Conservation (phyloP, 208 protist genomes). For the Angomonas desouzai region DNA sequence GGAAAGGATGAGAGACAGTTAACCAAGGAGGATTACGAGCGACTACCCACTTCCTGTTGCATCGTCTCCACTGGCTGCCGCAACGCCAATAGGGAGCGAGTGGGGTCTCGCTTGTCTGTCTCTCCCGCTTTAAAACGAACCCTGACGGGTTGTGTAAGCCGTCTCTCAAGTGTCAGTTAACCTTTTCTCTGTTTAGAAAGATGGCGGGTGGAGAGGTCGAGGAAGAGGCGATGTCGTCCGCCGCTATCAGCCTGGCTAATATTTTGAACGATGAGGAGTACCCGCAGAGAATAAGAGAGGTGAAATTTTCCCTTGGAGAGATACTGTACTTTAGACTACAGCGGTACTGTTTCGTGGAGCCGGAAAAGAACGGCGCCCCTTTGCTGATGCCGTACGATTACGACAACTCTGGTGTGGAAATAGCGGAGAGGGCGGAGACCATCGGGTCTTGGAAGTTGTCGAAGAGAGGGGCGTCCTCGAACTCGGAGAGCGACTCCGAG, state of each 20-base stretch:
- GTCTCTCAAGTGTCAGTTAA: constrained; percentile 65
- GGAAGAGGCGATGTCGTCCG: constrained; percentile 16
- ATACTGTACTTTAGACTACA: constrained; percentile 55
- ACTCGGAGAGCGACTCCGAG: constrained; percentile 8
- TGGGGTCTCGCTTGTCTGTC: constrained; percentile 49
- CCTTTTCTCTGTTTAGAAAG: constrained; percentile 35
- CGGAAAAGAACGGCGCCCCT: constrained; percentile 26
- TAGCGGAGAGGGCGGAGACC: not conserved
- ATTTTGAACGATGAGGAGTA: constrained; percentile 55
- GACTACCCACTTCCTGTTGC: constrained; percentile 48
- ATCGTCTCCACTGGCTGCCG: constrained; percentile 44
- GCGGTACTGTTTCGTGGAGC: constrained; percentile 39
- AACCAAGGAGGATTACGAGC: constrained; percentile 33
- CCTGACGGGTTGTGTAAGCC: constrained; percentile 64
- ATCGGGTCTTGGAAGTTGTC: not conserved
- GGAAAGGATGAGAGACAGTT: constrained; percentile 37
- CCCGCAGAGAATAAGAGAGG: constrained; percentile 32
- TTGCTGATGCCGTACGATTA: constrained; percentile 65
- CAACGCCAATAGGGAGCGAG: constrained; percentile 25
- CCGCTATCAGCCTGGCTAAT: constrained; percentile 42
- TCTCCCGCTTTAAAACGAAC: constrained; percentile 65
- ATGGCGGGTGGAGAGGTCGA: constrained; percentile 27
- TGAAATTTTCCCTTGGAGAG: constrained; percentile 48
- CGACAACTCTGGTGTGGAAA: constrained; percentile 25
- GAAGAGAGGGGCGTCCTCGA: not conserved